These are phyloP conservation scores for Cucurbita ficifolia DNA, from an alignment of 306 rosid genomes.

Conservation along the genomic window DNA sequence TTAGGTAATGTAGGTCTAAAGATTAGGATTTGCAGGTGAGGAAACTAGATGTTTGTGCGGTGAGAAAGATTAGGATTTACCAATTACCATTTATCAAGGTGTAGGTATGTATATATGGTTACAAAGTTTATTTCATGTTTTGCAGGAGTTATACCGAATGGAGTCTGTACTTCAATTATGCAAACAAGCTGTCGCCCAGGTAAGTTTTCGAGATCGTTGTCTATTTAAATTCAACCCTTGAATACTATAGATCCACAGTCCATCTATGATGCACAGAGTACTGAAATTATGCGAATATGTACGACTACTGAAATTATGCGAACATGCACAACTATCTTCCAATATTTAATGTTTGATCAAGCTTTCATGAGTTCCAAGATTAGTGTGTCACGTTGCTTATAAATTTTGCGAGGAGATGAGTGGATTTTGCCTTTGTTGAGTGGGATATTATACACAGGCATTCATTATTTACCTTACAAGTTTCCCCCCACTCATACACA, in stretches of 20 bases:
- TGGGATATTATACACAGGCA: background rate
- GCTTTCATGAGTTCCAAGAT: background rate
- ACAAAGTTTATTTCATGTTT: background rate
- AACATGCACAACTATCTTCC: background rate
- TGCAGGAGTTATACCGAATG: no score
- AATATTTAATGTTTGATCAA: background rate
- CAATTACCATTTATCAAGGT: background rate
- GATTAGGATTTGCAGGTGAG: slow-evolving; percentile 43
- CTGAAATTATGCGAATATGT: background rate
- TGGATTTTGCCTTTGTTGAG: background rate
- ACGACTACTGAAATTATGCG: background rate
- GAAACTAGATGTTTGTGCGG: slow-evolving; percentile 6
- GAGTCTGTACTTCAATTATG: no score
- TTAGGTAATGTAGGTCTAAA: background rate
- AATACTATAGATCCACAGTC: background rate
- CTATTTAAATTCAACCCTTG: background rate
- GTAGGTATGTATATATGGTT: background rate
- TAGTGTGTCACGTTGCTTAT: background rate
- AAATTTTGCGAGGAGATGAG: background rate
- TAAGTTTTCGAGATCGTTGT: slow-evolving; percentile 20
- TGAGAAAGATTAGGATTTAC: background rate
- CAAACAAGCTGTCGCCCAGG: slow-evolving; percentile 95
- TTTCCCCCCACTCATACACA: background rate
- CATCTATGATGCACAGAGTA: background rate
- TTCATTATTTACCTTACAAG: background rate